Evolutionary conservation across 495 filamentous ascomycete genomes (phyloP).

Genomic region (Talaromyces proteolyticus): DNA sequence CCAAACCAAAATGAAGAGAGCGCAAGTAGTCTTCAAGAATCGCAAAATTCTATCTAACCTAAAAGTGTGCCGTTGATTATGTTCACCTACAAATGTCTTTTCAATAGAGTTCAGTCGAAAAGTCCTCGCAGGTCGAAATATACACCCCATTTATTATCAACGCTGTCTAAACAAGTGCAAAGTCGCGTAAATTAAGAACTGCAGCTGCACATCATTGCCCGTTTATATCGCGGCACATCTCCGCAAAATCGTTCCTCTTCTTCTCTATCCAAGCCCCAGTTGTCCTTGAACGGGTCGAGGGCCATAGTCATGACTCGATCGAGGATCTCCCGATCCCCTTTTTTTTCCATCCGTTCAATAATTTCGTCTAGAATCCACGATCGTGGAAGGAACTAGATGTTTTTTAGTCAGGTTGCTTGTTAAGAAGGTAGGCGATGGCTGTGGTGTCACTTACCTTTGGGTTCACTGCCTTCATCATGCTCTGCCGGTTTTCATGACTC

Average conservation of each 20-base stretch:
- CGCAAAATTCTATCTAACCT: too few species aligned
- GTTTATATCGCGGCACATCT: conserved; percentile 71
- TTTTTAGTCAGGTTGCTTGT: too few species aligned
- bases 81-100: neutral
- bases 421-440: too few species aligned
- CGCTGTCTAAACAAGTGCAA: too few species aligned
- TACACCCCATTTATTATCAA: too few species aligned
- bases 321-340: conserved; percentile 74
- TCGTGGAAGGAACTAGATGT: conserved; percentile 63
- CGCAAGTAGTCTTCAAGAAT: too few species aligned
- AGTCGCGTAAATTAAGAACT: conserved; percentile 40
- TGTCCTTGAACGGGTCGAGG: conserved; percentile 75
- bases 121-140: too few species aligned
- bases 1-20: too few species aligned
- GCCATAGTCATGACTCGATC: conserved; percentile 71
- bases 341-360: conserved; percentile 79
- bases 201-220: conserved; percentile 91
- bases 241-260: conserved; percentile 82
- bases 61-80: too few species aligned
- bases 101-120: conserved; percentile 1
- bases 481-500: conserved; percentile 56
- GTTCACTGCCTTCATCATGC: conserved; percentile 76
- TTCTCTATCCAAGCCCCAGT: conserved; percentile 61
- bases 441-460: too few species aligned
- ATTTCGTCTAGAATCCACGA: conserved; percentile 92